These are phyloP conservation scores for Chloranthus sessilifolius DNA, from an alignment of 164 flowering plant genomes.

Conservation along the genomic window DNA sequence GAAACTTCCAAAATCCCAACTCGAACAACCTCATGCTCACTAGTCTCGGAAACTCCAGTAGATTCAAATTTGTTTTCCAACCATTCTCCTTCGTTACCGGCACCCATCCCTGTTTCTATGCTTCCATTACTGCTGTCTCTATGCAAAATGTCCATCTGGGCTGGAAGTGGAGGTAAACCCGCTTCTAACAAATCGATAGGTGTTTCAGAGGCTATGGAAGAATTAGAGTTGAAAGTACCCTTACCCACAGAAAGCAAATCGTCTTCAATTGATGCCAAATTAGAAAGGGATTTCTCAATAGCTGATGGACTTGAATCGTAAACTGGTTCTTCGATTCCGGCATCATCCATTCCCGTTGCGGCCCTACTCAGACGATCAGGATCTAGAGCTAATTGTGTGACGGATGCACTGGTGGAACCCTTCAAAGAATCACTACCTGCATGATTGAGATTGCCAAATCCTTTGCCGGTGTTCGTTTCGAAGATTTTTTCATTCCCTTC, in stretches of 20 bases:
- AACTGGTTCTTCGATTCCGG: slow-evolving; percentile 49
- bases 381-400: neutral
- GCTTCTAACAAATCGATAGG: slow-evolving; percentile 25
- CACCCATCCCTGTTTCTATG: slow-evolving; percentile 11
- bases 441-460: neutral
- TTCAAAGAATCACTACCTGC: slow-evolving; percentile 7
- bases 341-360: slow-evolving; percentile 18
- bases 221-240: slow-evolving; percentile 10
- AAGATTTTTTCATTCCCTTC: slow-evolving; percentile 14
- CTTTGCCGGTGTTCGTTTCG: slow-evolving; percentile 11
- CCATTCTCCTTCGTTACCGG: slow-evolving; percentile 13
- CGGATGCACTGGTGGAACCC: slow-evolving; percentile 5
- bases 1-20: slow-evolving; percentile 10
- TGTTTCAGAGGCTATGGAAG: slow-evolving; percentile 39
- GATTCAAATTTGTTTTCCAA: slow-evolving; percentile 22
- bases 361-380: no score
- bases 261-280: slow-evolving; percentile 13
- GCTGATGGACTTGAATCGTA: slow-evolving; percentile 67
- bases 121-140: slow-evolving; percentile 15
- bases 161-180: slow-evolving; percentile 18
- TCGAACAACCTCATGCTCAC: slow-evolving; percentile 10
- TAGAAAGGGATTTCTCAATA: slow-evolving; percentile 25
- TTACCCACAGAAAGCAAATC: slow-evolving; percentile 12
- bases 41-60: slow-evolving; percentile 11
- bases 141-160: slow-evolving; percentile 14